Base-by-base conservation (phyloP, 352 stramenopile genomes). In the Phytophthora cryptogea region DNA sequence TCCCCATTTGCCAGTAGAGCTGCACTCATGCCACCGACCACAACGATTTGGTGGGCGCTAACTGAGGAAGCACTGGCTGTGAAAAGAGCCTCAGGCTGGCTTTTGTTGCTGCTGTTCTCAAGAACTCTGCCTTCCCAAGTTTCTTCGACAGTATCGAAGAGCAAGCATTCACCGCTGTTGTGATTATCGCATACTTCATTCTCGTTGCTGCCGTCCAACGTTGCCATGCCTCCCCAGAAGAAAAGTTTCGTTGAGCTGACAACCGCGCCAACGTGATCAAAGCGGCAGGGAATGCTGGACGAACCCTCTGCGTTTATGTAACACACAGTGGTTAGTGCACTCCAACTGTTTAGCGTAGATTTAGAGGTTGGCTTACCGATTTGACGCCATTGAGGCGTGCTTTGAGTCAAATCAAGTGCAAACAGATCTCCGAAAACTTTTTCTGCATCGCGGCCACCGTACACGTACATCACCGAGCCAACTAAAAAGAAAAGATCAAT, bases 401-500 rank as follows among this genome's bases (percentile, higher is more conserved):
- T 63, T 32, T 72, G 52, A 2, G 20, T 48, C 8, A 95, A 42
- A 42, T 94, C 79, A 1, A 95, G 54, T 14, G 81, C 72, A 58
- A 78, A 89, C 8, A 94, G 57, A 55, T 95, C 87, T 17, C 57
- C 63, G 49, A 92, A 89, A 2, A 92, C 87, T 10, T 61, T 72
- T n/a, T 77, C 77, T 0, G 72, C 68, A 49, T 93, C 70, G 6
- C 87, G 83, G 20, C 87, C 87, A 16, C 87, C 87, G 36, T 83
- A 78, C 2, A 94, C 52, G 37, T 89, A 90, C 64, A 95, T 72
- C 17, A 73, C 80, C 2, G 68, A 81, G 17, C 74, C 79, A 46
- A 95, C 83, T 92, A 44, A 20, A 53, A 10, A 27, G 31, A 45
- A 27, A 49, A 5, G 27, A 51, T 37, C 8, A 13, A 37, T 43